Conservation (phyloP, 129 eudicot genomes). For the Chrysanthemum seticuspe region DNA sequence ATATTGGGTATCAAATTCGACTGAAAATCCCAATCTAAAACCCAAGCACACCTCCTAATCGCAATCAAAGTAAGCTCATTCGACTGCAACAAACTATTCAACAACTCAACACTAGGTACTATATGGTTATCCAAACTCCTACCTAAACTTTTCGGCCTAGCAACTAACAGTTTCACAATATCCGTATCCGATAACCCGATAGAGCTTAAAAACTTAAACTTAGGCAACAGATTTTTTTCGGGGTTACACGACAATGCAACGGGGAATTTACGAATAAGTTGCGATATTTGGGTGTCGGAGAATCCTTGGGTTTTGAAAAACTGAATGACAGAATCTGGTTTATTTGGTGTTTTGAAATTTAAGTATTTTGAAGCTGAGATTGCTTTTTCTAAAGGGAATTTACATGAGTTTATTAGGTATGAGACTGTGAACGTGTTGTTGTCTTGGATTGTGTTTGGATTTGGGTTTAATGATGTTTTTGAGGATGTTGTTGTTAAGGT, state of each 20-base stretch:
- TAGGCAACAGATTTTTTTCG: constrained; percentile 43
- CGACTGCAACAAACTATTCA: constrained; percentile 31
- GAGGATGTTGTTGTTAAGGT: constrained; percentile 9
- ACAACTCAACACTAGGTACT: constrained; percentile 25
- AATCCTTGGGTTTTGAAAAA: constrained; percentile 41
- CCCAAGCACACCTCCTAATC: constrained; percentile 34
- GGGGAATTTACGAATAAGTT: constrained; percentile 26
- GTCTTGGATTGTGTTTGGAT: neutral
- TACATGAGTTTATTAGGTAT: constrained; percentile 41
- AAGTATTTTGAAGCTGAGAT: constrained; percentile 39
- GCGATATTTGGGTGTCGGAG: constrained; percentile 28
- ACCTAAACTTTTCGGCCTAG: constrained; percentile 7
- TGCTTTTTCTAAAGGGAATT: constrained; percentile 43
- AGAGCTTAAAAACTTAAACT: constrained; percentile 37
- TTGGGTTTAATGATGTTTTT: constrained; percentile 15
- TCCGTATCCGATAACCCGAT: constrained; percentile 29
- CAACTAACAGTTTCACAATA: constrained; percentile 11
- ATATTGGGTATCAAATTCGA: constrained; percentile 22
- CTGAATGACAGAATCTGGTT: constrained; percentile 43
- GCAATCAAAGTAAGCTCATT: constrained; percentile 30
- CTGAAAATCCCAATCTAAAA: constrained; percentile 29
- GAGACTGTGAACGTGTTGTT: constrained; percentile 23
- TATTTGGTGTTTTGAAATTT: constrained; percentile 26
- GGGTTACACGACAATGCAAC: constrained; percentile 33
- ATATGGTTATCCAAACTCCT: constrained; percentile 40